Evolutionary conservation across 805 yeast genomes (phyloP), one percentile per base, ranked within the genome.

Genomic region (Schwanniomyces polymorphus): DNA sequence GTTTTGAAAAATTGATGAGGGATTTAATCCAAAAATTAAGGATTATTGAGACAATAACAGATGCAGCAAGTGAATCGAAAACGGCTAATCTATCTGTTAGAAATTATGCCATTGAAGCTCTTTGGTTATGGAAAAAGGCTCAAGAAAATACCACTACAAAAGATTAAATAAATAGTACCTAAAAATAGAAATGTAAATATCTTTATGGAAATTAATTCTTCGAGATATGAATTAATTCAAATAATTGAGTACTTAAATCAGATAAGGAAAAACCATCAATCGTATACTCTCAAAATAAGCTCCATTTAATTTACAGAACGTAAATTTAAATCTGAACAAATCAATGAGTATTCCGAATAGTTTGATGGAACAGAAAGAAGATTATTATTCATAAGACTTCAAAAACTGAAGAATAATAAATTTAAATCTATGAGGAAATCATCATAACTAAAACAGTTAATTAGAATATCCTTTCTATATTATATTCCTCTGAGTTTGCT

Each of bases 91-190:
- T 91, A 27, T 85, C 91, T 29, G 91, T 91, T 1, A 74, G 88
- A 55, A 87, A 80, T 54, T 88, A 90, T 62, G 96, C 97, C 0
- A 75, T 86, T 27, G 97, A 91, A 54, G 96, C 97, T 0, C 73
- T 91, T 29, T 91, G 97, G 96, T 67, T 91, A 44, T 89, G 96
- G 94, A 84, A 78, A 55, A 67, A 76, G 54, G 81, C 78, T 1
- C 79, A 80, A 0, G 82, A 49, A 53, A 61, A 56, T 49, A 5
- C 3, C 23, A 21, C 23, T 4, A 5, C 23, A 21, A 56, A 65
- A 50, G 53, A 51, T 9, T 23, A 14, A 11, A 37, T 43, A 33
- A 16, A 10, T 18, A 12, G 23, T 16, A 21, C 9, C 16, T n/a
- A 28, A 23, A 16, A 26, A 17, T 27, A 18, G 31, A 14, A 28